Evolutionary conservation across 306 rosid genomes (phyloP).

Genomic region (Prunus davidiana): DNA sequence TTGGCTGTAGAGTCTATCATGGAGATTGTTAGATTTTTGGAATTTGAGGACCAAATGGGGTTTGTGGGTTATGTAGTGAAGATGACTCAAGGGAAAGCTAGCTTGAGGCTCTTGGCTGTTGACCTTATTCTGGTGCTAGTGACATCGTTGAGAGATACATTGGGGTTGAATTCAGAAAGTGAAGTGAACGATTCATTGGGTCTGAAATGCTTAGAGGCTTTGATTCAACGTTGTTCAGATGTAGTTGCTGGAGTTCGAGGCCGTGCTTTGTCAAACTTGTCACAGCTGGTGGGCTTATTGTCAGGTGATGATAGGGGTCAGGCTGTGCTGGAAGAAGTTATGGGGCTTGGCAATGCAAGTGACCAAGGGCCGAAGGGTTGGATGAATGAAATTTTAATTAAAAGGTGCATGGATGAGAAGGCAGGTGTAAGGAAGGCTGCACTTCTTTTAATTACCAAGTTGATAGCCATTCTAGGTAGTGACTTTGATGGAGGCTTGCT

Average conservation of each 20-base stretch:
- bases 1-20: conserved; percentile 73
- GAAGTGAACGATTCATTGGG: conserved; percentile 55
- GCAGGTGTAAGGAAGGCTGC: conserved; percentile 92
- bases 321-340: conserved; percentile 47
- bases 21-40: conserved; percentile 61
- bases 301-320: conserved; percentile 34
- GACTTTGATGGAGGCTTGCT: conserved; percentile 74
- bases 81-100: conserved; percentile 69
- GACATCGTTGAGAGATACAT: conserved; percentile 47
- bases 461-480: conserved; percentile 61
- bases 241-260: conserved; percentile 56
- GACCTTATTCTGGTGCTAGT: conserved; percentile 63
- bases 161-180: conserved; percentile 49
- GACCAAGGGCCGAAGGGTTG: conserved; percentile 30
- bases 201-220: conserved; percentile 64
- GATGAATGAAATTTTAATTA: conserved; percentile 52
- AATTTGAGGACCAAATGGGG: conserved; percentile 49
- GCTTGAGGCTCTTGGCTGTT: conserved; percentile 69
- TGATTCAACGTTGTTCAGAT: conserved; percentile 83
- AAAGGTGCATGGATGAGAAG: conserved; percentile 88
- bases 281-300: conserved; percentile 63
- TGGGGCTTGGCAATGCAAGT: conserved; percentile 51
- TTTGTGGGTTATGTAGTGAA: conserved; percentile 70
- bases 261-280: conserved; percentile 68
- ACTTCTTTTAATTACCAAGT: conserved; percentile 63